phyloP scores from a whole-genome alignment of 1,139 yeast genomes.

The Candida freyschussii region DNA sequence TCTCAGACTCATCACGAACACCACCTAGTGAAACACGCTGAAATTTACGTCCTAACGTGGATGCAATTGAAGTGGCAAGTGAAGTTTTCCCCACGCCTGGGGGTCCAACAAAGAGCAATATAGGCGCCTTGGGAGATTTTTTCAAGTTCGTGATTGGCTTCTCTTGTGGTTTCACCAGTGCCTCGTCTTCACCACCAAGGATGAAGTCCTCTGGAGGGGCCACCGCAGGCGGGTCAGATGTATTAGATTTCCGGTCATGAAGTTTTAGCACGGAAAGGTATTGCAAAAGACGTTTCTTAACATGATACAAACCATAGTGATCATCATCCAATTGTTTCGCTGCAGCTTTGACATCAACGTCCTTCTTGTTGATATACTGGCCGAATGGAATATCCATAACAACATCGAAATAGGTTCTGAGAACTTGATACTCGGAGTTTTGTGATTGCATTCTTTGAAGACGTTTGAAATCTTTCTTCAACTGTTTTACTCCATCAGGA shows the following conservation, averaged over 20 bases:
- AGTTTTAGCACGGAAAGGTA: conserved; percentile 75
- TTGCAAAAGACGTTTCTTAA: conserved; percentile 76
- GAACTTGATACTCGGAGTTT: conserved; percentile 62
- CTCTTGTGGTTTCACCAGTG: conserved; percentile 10
- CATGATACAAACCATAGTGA: conserved; percentile 80
- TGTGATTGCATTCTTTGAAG: conserved; percentile 52
- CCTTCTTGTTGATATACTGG: conserved; percentile 26
- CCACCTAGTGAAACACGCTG: conserved; percentile 89
- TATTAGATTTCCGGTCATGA: conserved; percentile 28
- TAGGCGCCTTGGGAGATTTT: conserved; percentile 43
- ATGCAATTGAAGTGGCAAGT: conserved; percentile 79
- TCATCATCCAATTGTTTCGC: conserved; percentile 63
- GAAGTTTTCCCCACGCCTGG: conserved; percentile 97
- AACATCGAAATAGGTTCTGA: conserved; percentile 60
- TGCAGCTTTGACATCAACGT: conserved; percentile 52
- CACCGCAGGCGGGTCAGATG: conserved; percentile 1
- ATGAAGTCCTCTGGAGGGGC: conserved; percentile 9
- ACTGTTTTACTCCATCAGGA: conserved; percentile 50
- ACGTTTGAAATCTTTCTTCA: conserved; percentile 55
- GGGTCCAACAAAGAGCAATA: conserved; percentile 82
- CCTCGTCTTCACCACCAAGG: conserved; percentile 10
- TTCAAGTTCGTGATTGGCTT: no score
- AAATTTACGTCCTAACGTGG: conserved; percentile 72
- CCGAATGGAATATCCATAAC: conserved; percentile 65
- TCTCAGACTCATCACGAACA: conserved; percentile 82